Evolutionary conservation across 2,329 filamentous ascomycete species (phyloP), one percentile per base, ranked within the genome.

Genomic region (Colletotrichum musae): DNA sequence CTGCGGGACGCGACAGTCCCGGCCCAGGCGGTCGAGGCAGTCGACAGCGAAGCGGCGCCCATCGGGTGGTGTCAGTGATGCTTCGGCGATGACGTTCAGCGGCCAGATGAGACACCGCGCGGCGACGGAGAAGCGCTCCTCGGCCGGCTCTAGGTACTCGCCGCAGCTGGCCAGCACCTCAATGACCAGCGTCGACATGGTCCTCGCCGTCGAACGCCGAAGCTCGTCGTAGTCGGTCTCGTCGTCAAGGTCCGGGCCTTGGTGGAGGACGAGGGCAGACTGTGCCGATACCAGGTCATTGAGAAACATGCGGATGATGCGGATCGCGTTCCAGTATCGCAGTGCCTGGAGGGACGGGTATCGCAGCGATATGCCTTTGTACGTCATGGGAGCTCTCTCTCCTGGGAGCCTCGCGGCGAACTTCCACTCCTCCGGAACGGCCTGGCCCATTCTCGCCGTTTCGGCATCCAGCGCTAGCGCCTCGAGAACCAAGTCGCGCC

Each of bases 261-360:
- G 61, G 21, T 67, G 43, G 5, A 60, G 57, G 3, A 62, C 21
- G 6, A 57, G 53, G 2, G 68, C 47, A 43, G 53, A 53, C 12
- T 69, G 60, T 4, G 54, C 32, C 52, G 51, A 68, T 3, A 75
- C 65, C 39, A 73, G 67, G 9, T 70, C 68, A 39, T 73, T 70
- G 10, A 77, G 70, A 12, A 75, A 74, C n/a, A 74, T 64, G 5
- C 75, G 73, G 9, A 75, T 58, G 57, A 76, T 71, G 6, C 75
- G 74, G 9, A 76, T 39, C 0, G 75, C 72, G 50, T 74, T 77
- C 75, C 73, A 75, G n/a, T 74, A 58, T 36, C 75, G 75, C 10
- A 72, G 70, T 12, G 72, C 54, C n/a, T 70, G 67, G 5, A 69
- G 58, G 4, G 32, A 72, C 6, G 73, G 70, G 41, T 77, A 77